These are phyloP conservation scores for Delitschia confertaspora DNA, from an alignment of 495 filamentous ascomycete species.

Conservation along the genomic window DNA sequence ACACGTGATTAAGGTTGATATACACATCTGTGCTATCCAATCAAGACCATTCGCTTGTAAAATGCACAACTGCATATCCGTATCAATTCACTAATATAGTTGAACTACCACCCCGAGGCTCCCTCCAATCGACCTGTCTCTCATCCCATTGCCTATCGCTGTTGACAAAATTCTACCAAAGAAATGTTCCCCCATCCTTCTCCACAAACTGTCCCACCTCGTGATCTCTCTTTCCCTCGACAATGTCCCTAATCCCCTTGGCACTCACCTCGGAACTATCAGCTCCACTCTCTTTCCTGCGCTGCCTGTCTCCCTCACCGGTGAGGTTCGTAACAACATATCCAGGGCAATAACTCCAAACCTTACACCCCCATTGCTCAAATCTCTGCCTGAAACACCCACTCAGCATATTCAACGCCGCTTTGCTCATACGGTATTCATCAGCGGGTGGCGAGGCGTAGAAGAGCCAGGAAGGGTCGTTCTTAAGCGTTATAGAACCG, in stretches of 20 bases:
- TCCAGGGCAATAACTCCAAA: constrained; percentile 30
- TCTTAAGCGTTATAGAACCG: constrained; percentile 18
- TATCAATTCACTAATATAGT: too few relatives aligned
- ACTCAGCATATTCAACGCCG: constrained; percentile 32
- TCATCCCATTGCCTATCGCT: too few relatives aligned
- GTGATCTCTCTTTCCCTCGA: constrained; percentile 33
- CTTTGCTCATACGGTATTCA: constrained; percentile 29
- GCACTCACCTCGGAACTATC: constrained; percentile 33
- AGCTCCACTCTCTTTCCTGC: constrained; percentile 28
- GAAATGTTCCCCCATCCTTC: constrained; percentile 20
- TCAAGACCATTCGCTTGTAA: too few relatives aligned
- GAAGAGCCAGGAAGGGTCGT: constrained; percentile 4
- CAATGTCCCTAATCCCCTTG: constrained; percentile 32
- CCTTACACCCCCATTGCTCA: constrained; percentile 22
- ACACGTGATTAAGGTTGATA: too few relatives aligned
- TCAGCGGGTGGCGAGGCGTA: not conserved
- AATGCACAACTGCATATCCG: too few relatives aligned
- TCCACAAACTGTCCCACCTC: constrained; percentile 34
- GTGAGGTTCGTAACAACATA: constrained; percentile 37
- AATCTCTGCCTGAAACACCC: constrained; percentile 11
- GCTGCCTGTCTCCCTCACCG: constrained; percentile 30
- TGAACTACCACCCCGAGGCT: too few relatives aligned
- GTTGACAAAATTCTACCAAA: too few relatives aligned
- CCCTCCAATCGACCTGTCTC: too few relatives aligned
- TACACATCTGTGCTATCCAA: too few relatives aligned